These are phyloP conservation scores for Pluteus cervinus DNA, from an alignment of 768 basidiomycete species.

Conservation along the genomic window DNA sequence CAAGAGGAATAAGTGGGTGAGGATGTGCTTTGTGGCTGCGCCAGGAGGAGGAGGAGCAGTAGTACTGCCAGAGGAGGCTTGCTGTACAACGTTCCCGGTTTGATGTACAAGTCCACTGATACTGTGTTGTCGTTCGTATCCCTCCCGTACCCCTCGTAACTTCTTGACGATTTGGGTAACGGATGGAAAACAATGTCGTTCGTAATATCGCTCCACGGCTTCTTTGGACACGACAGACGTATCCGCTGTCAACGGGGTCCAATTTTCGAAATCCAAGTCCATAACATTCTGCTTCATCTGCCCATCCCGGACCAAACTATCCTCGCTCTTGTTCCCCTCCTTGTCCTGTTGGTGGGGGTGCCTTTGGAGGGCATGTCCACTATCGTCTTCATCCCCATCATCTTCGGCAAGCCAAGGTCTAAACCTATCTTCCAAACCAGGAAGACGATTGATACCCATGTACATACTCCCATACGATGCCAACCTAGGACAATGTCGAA, in stretches of 20 bases:
- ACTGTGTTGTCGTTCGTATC: conserved; percentile 18
- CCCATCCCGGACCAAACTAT: not conserved
- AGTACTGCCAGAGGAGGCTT: not conserved
- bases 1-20: conserved; percentile 36
- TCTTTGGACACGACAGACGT: no score
- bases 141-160: conserved; percentile 23
- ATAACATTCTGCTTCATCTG: no score
- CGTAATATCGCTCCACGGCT: conserved; percentile 10
- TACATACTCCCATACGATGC: conserved; percentile 36
- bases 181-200: conserved; percentile 31
- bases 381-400: conserved; percentile 1
- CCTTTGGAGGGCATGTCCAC: not conserved
- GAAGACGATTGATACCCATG: conserved; percentile 45
- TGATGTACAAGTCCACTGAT: conserved; percentile 12
- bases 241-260: no score
- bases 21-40: conserved; percentile 1
- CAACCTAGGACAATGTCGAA: conserved; percentile 46
- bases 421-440: conserved; percentile 36
- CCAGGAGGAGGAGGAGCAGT: not conserved
- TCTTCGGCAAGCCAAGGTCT: conserved; percentile 13
- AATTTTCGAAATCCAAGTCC: no score
- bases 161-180: conserved; percentile 29
- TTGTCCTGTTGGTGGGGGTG: conserved; percentile 5
- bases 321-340: conserved; percentile 1
- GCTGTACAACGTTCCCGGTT: conserved; percentile 4